These are phyloP conservation scores for Dorcoceras hygrometricum DNA, from an alignment of 257 asterid species.

Conservation along the genomic window DNA sequence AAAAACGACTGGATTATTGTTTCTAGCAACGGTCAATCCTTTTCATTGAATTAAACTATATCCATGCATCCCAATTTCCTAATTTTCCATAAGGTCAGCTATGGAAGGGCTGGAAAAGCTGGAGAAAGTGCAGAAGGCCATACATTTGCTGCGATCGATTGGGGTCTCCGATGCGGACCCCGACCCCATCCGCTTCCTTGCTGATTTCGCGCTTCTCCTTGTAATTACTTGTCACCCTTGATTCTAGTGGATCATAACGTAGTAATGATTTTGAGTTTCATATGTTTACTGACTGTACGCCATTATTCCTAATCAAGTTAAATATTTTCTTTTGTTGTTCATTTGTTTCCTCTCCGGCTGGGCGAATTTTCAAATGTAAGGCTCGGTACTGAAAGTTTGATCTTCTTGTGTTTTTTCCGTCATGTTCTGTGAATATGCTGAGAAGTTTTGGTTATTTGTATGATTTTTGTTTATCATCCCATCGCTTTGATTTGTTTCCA, in stretches of 20 bases:
- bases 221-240: slow-evolving; percentile 32
- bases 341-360: too few relatives aligned
- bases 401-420: too few relatives aligned
- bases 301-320: slow-evolving; percentile 3
- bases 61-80: too few relatives aligned
- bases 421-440: not conserved
- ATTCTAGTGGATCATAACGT: too few relatives aligned
- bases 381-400: too few relatives aligned
- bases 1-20: too few relatives aligned
- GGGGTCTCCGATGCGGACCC: slow-evolving; percentile 49
- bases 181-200: slow-evolving; percentile 62
- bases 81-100: too few relatives aligned
- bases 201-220: slow-evolving; percentile 55
- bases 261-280: not conserved
- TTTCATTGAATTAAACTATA: too few relatives aligned
- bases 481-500: slow-evolving; percentile 5
- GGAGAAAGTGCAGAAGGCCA: slow-evolving; percentile 55
- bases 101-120: slow-evolving; percentile 82
- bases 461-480: not conserved
- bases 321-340: not conserved
- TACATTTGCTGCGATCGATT: slow-evolving; percentile 46
- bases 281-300: not conserved
- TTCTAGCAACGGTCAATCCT: too few relatives aligned
- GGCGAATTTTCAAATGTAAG: not conserved
- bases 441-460: not conserved